Base-by-base conservation (phyloP, 441 rosid species). In the Flueggea neowawraea region DNA sequence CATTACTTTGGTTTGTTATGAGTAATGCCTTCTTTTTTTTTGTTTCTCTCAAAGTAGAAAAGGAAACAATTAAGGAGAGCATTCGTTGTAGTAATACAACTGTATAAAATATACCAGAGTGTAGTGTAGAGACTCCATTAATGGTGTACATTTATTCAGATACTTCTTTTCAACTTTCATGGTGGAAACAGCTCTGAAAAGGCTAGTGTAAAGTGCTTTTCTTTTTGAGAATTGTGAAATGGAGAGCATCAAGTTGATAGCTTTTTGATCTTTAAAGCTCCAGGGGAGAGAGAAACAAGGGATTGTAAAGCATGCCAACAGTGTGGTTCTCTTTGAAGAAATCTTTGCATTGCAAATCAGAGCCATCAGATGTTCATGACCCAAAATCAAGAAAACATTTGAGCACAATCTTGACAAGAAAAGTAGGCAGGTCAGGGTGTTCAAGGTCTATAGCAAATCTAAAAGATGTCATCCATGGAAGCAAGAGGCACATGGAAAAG, bases 391-490 rank as follows among this genome's bases (percentile, higher is more conserved):
- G 74, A 17, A 83, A 80, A 66, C 84, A 90, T 22, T 79, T 90
- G 71, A 68, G 82, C 51, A 44, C 96, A 67, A 85, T 90, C 77
- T 81, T 80, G 77, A 86, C 95, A 31, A 87, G 83, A 56, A 84
- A 82, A 74, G 63, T 75, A n/a, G 83, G 80, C 15, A 80, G 96
- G 83, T 90, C 98, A 45, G 98, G 97, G 8, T 93, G 98, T 67
- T 93, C 98, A 47, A 87, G 98, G 86, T 93, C 98, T 4, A 93
- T 93, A 77, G 91, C 98, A 16, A 90, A 93, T 77, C 96, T 93
- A 39, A 93, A 87, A 74, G 98, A 90, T 72, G 98, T 90, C 31
- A 93, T 93, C 64, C 96, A 93, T 67, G 98, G 98, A 49, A 93
- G 98, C 85, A 93, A 93, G 79, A 77, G 97, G 16, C 97, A 93